Conservation (phyloP, 495 filamentous ascomycete genomes). For the Neurospora sp. region DNA sequence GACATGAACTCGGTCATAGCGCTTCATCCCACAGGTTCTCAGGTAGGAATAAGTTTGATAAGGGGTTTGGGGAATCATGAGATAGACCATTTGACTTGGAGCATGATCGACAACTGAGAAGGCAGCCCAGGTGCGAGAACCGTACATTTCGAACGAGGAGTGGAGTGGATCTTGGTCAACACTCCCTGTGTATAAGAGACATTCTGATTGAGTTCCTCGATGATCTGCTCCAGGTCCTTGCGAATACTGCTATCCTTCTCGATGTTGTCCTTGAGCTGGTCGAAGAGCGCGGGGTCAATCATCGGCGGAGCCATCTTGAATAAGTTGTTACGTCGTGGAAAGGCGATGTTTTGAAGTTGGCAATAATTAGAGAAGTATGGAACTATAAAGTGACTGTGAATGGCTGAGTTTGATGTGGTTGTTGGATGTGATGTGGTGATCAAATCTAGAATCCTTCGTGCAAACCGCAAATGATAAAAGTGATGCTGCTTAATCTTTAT, state of each 20-base stretch:
- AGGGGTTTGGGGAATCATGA: background rate
- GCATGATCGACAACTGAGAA: background rate
- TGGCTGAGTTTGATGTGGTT: background rate
- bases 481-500: background rate
- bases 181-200: constrained; percentile 63
- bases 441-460: background rate
- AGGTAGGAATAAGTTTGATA: background rate
- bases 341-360: background rate
- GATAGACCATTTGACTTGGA: background rate
- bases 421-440: background rate
- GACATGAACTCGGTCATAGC: background rate
- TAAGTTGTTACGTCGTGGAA: background rate
- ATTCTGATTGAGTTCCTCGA: constrained; percentile 59
- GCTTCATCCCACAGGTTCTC: background rate
- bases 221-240: constrained; percentile 74
- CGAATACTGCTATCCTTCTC: constrained; percentile 75
- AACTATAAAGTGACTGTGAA: background rate
- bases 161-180: constrained; percentile 83
- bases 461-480: background rate
- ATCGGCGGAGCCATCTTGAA: constrained; percentile 28
- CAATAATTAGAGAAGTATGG: background rate
- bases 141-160: constrained; percentile 65
- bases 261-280: constrained; percentile 76
- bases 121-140: constrained; percentile 2
- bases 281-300: constrained; percentile 79